Percentiles rank a stretch among this genome's conserved stretches.
Evolutionary conservation across 2,329 filamentous ascomycete species (phyloP).

Genomic region (Reticulascus tulasneorum): DNA sequence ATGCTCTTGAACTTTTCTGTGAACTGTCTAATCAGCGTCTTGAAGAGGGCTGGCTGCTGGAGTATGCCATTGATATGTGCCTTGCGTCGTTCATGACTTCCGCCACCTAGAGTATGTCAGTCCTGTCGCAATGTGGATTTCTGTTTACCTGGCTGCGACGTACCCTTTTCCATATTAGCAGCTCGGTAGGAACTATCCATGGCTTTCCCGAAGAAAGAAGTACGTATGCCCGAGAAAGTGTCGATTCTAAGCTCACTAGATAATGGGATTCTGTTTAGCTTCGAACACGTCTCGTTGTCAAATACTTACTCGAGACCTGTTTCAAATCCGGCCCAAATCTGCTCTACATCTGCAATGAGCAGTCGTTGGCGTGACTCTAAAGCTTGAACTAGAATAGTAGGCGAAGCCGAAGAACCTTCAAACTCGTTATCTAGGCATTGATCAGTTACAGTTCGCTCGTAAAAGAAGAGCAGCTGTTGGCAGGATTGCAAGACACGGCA

Average conservation of each 20-base stretch:
- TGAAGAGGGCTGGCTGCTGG: conserved; percentile 22
- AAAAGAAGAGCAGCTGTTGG: too few relatives aligned
- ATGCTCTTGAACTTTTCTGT: conserved; percentile 16
- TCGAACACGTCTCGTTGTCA: neutral
- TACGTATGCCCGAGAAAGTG: conserved; percentile 30
- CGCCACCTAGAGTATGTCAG: conserved; percentile 21
- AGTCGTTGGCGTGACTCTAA: conserved; percentile 23
- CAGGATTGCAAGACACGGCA: too few relatives aligned
- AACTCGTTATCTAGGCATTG: conserved; percentile 1
- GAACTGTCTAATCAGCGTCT: conserved; percentile 22
- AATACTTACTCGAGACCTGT: conserved; percentile 3
- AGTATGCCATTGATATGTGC: conserved; percentile 26
- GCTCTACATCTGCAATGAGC: conserved; percentile 23
- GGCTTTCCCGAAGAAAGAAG: conserved; percentile 29
- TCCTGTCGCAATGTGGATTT: neutral
- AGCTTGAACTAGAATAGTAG: conserved; percentile 17
- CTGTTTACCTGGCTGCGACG: conserved; percentile 6
- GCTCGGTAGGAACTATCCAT: conserved; percentile 31
- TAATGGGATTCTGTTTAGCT: neutral
- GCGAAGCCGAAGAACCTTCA: neutral
- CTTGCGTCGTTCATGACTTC: conserved; percentile 28
- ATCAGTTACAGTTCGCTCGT: too few relatives aligned
- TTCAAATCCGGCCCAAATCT: conserved; percentile 19
- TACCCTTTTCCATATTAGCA: conserved; percentile 29
- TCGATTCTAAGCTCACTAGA: conserved; percentile 30